Base-by-base conservation (phyloP, 441 rosid genomes). In the Eutrema salsugineum region DNA sequence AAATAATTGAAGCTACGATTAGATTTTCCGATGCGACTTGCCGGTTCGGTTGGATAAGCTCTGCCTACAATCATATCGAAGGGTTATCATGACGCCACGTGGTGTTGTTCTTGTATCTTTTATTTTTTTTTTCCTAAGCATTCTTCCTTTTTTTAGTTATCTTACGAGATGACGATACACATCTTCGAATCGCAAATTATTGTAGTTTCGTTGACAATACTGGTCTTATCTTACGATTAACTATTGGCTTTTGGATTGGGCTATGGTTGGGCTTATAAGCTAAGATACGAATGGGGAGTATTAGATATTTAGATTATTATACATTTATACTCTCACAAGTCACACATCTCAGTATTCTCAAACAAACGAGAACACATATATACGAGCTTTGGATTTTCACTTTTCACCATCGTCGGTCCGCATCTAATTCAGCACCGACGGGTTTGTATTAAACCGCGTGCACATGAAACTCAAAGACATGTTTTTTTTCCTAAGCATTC, bases 11-110 rank as follows among this genome's bases (percentile, higher is more conserved):
- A 57, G 70, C 50, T 64, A 48, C 66, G 68, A 76, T 70, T 70
- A 63, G 71, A 69, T 76, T 76, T 70, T 64, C 71, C 75, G 71
- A 76, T 40, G 71, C 33, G 76, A 64, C 79, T 76, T 76, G 79
- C 71, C 79, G 76, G 71, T 32, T 76, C 79, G 76, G 71, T 32
- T 76, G 63, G 76, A 70, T 76, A 76, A 76, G 79, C 53, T 57
- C 49, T 16, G 67, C 54, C 35, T 11, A 40, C 32, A 19, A 22
- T 53, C 63, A 72, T 17, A 48, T 76, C 71, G 6, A 35, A 63
- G 28, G 66, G 71, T 64, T 67, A 39, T 38, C 55, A 49, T 49
- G 28, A 63, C 27, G 67, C 67, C 79, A 70, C 79, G 76, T 76
- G 39, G 22, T 40, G 0, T 3, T 75, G 65, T 70, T 49, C 46